Base-by-base conservation (phyloP, 2,329 filamentous ascomycete species). In the Alternaria incomplexa region DNA sequence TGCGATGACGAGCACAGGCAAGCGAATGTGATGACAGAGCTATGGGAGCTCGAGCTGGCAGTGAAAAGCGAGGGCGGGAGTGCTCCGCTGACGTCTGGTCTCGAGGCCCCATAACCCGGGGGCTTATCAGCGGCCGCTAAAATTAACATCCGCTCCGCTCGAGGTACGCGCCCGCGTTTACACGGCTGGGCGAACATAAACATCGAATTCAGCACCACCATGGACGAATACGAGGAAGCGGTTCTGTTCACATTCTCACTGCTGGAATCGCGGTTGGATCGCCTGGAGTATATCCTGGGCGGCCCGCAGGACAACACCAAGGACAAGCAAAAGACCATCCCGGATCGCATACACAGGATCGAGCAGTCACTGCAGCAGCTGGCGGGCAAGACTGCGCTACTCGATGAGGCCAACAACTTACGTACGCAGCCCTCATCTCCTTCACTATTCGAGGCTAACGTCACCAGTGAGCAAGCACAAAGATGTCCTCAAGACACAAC, bases 201-300 rank as follows among this genome's bases (percentile, higher is more conserved):
- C 58, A 43, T 10, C 26, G 45, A 64, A 44, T 28, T 28, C 51
- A 47, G 58, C 58, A 30, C 45, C 58, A 66, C 59, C 62, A 79
- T 79, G 77, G 75, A 80, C 68, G 77, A 78, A 50, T 77, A 80
- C 63, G 78, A 80, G 56, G 78, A 81, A 61, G 73, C 79, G 15
- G 67, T 80, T 25, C 68, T 81, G 15, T 76, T 81, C 65, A 85
- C 83, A 2, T 78, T 83, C 54, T 71, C 77, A 6, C 70, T 82
- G 58, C 77, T 85, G 12, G 82, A 85, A 65, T 81, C 81, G 56
- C 79, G 83, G 11, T 71, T 85, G 48, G 76, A 79, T 36, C 78
- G 82, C 5, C 62, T 85, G 28, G 79, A 82, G 53, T 84, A 82
- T 64, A 62, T 81, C 9, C 72, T 85, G 25, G 73, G 80, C 56